Evolutionary conservation across 345 rosid species (phyloP).

Genomic region (Nephelium lappaceum): DNA sequence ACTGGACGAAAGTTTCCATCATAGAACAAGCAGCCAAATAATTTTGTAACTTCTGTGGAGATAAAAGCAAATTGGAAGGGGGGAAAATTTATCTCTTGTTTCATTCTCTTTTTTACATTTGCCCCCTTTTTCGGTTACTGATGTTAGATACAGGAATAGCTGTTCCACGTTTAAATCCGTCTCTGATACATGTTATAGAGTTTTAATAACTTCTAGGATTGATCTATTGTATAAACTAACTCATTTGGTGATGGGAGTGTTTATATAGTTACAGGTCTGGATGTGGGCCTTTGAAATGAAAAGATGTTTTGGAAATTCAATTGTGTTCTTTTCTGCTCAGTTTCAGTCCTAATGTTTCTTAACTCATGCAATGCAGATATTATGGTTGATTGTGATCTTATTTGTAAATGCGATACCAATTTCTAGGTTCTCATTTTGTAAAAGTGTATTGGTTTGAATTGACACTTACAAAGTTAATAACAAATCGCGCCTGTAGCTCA

Average conservation of each 20-base stretch:
- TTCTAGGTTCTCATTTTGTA: not conserved
- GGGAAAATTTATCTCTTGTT: not conserved
- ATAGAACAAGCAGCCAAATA: constrained; percentile 67
- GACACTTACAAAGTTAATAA: not conserved
- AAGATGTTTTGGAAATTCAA: not conserved
- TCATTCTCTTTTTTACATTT: not conserved
- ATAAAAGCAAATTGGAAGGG: not conserved
- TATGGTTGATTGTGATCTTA: too few relatives aligned
- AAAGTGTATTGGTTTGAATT: not conserved
- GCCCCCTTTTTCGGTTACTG: not conserved
- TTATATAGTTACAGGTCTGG: not conserved
- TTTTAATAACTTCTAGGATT: not conserved
- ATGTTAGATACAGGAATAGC: not conserved
- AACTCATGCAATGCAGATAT: too few relatives aligned
- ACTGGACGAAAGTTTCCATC: constrained; percentile 58
- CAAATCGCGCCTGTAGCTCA: constrained; percentile 80
- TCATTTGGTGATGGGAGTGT: not conserved
- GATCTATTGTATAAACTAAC: not conserved
- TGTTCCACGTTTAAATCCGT: constrained; percentile 12
- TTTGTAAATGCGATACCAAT: too few relatives aligned
- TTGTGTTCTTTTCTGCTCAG: not conserved
- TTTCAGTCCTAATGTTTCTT: too few relatives aligned
- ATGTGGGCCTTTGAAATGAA: too few relatives aligned
- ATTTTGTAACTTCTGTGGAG: not conserved
- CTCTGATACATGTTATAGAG: constrained; percentile 9